Percentiles rank a stretch among this genome's conserved stretches.
Conservation (phyloP, 768 basidiomycete genomes). For the Pisolithus microcarpus region DNA sequence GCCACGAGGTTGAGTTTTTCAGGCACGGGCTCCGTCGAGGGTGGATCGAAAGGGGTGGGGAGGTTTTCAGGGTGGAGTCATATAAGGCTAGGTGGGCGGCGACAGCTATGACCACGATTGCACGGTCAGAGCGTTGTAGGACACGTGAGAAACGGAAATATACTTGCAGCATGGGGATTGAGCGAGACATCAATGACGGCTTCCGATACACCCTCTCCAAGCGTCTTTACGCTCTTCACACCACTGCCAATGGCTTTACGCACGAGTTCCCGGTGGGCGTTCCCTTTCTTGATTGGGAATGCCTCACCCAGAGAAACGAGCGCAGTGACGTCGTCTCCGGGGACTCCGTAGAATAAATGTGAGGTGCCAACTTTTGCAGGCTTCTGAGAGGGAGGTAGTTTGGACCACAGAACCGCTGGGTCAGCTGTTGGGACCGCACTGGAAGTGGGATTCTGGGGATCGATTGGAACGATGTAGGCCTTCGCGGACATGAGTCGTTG, state of each 20-base stretch:
- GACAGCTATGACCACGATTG: constrained; percentile 44
- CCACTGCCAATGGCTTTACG: constrained; percentile 66
- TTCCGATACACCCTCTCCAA: constrained; percentile 55
- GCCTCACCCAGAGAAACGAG: constrained; percentile 54
- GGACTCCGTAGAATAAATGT: constrained; percentile 56
- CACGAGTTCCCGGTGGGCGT: constrained; percentile 54
- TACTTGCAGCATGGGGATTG: constrained; percentile 77
- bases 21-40: constrained; percentile 42
- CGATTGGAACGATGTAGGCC: constrained; percentile 53
- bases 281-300: constrained; percentile 38
- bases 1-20: constrained; percentile 46
- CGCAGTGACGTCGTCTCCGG: constrained; percentile 38
- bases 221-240: constrained; percentile 57
- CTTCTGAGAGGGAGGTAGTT: constrained; percentile 41
- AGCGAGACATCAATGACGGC: constrained; percentile 55
- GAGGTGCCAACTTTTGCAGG: constrained; percentile 55
- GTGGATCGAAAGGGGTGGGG: constrained; percentile 59
- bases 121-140: not conserved
- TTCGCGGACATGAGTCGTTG: constrained; percentile 43
- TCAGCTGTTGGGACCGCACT: constrained; percentile 32
- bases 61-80: constrained; percentile 74
- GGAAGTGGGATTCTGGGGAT: constrained; percentile 35
- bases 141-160: not conserved
- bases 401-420: constrained; percentile 46
- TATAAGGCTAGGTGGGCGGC: constrained; percentile 70